Conservation (phyloP, 768 basidiomycete species). For the Dentipellis fragilis region DNA sequence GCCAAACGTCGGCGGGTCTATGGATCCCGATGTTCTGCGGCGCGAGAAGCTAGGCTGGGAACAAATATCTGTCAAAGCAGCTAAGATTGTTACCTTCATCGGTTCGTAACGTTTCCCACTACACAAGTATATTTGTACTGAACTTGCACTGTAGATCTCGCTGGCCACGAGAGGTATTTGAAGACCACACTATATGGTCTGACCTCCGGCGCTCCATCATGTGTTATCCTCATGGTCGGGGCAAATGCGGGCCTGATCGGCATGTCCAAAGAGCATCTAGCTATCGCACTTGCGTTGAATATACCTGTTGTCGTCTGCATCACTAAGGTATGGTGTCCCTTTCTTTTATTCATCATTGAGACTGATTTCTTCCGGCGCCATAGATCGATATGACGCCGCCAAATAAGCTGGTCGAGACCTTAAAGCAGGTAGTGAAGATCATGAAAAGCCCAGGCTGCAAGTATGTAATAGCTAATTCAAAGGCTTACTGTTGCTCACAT, state of each 20-base stretch:
- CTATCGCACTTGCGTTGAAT: constrained; percentile 86
- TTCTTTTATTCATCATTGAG: background rate
- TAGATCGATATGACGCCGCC: constrained; percentile 97
- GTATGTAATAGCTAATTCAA: constrained; percentile 26
- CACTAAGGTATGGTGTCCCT: constrained; percentile 59
- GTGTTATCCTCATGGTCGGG: constrained; percentile 88
- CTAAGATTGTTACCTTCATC: constrained; percentile 92
- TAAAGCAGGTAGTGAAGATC: constrained; percentile 89
- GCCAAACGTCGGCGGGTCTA: constrained; percentile 46
- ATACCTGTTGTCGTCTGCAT: constrained; percentile 92
- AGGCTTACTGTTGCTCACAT: background rate
- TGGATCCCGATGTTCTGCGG: constrained; percentile 54
- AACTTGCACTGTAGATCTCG: constrained; percentile 50
- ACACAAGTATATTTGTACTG: background rate
- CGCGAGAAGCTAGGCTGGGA: constrained; percentile 94
- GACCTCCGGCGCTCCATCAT: constrained; percentile 89
- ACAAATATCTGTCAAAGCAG: constrained; percentile 78
- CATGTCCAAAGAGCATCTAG: constrained; percentile 95
- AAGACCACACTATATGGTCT: constrained; percentile 93
- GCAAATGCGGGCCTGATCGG: constrained; percentile 88
- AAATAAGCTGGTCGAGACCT: constrained; percentile 83
- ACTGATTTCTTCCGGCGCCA: background rate
- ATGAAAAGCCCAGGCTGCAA: constrained; percentile 88
- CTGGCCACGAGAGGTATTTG: constrained; percentile 89
- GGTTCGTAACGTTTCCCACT: constrained; percentile 30